Evolutionary conservation across 2,329 filamentous ascomycete species (phyloP).

Genomic region (Dothidotthia symphoricarpi): DNA sequence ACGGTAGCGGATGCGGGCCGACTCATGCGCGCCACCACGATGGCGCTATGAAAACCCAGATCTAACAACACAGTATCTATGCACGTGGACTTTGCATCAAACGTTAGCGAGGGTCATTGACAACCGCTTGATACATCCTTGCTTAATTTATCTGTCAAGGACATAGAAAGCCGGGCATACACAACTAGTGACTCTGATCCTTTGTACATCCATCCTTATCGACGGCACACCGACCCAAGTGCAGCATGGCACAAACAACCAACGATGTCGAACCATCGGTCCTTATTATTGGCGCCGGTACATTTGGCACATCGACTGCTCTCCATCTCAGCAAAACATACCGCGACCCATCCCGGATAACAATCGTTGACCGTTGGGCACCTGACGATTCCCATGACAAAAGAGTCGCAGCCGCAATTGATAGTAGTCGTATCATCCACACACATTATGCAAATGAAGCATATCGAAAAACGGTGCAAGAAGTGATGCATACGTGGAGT

Average conservation of each 20-base stretch:
- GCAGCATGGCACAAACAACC: background rate
- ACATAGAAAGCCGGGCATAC: no score
- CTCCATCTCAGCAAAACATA: constrained; percentile 58
- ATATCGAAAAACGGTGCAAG: constrained; percentile 53
- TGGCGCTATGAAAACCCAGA: no score
- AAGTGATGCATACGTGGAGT: constrained; percentile 46
- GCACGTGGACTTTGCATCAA: no score
- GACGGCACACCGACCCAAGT: no score
- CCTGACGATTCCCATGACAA: constrained; percentile 42
- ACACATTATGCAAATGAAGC: constrained; percentile 59
- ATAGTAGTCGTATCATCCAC: constrained; percentile 62
- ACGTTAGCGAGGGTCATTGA: no score
- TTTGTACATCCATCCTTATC: no score
- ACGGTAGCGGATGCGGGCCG: no score
- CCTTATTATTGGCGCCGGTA: constrained; percentile 64
- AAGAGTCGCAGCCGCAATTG: constrained; percentile 55
- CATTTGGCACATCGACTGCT: constrained; percentile 66
- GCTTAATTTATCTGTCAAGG: no score
- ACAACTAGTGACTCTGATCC: no score
- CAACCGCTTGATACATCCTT: no score
- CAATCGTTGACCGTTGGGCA: constrained; percentile 30
- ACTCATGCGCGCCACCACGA: no score
- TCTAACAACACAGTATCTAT: no score
- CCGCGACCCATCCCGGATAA: constrained; percentile 43
- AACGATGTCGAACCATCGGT: constrained; percentile 20